phyloP scores from a whole-genome alignment of 441 rosid genomes.

The Eutrema salsugineum region DNA sequence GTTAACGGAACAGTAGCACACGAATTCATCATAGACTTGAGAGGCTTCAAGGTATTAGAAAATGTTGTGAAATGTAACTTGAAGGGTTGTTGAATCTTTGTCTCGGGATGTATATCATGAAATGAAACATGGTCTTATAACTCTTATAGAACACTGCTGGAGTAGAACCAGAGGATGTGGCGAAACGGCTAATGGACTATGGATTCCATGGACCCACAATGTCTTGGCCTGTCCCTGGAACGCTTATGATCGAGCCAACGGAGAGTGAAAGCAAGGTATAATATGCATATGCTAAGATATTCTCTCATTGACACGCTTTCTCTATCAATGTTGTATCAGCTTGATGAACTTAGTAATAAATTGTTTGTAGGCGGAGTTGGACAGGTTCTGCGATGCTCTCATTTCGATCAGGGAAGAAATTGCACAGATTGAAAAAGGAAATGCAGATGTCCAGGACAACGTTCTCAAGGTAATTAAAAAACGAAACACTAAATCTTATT shows the following conservation, averaged over 20 bases:
- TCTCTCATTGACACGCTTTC: not conserved
- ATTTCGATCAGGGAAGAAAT: constrained; percentile 95
- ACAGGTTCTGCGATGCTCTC: constrained; percentile 91
- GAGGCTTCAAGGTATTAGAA: constrained; percentile 78
- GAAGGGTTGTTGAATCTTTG: not conserved
- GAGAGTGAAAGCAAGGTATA: constrained; percentile 99
- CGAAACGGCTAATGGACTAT: constrained; percentile 92
- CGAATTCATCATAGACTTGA: constrained; percentile 90
- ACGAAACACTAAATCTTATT: constrained; percentile 2
- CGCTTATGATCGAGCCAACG: constrained; percentile 97
- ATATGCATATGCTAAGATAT: not conserved
- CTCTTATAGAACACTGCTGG: constrained; percentile 82
- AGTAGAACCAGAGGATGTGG: constrained; percentile 96
- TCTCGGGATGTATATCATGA: not conserved
- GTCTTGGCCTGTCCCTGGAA: constrained; percentile 99
- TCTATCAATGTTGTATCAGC: not conserved
- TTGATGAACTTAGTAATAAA: constrained; percentile 5
- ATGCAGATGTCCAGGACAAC: constrained; percentile 81
- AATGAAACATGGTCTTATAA: not conserved
- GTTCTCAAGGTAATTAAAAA: constrained; percentile 68
- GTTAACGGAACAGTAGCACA: constrained; percentile 93
- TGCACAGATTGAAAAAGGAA: constrained; percentile 85
- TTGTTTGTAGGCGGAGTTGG: constrained; percentile 79
- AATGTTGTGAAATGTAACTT: not conserved
- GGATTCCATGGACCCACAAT: constrained; percentile 98